phyloP scores from a whole-genome alignment of 148 eudicot genomes.

The Amaranthus palmeri region DNA sequence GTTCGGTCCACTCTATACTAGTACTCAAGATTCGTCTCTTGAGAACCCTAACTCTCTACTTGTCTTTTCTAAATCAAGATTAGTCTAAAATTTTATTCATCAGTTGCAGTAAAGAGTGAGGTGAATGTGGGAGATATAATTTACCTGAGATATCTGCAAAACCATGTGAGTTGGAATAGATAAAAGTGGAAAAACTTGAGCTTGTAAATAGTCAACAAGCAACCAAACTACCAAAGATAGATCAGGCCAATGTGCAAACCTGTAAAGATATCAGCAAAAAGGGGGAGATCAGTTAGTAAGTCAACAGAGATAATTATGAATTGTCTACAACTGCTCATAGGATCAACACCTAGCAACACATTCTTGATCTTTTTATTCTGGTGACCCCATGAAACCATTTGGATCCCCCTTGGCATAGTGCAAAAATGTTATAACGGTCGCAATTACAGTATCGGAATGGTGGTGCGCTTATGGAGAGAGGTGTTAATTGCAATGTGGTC shows the following conservation, averaged over 20 bases:
- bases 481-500: too few relatives aligned
- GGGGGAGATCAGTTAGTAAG: neutral
- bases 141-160: conserved; percentile 12
- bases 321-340: too few relatives aligned
- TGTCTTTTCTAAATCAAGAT: neutral
- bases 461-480: too few relatives aligned
- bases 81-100: conserved; percentile 11
- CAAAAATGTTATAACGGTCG: too few relatives aligned
- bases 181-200: conserved; percentile 2
- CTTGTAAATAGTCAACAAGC: conserved; percentile 3
- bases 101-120: neutral
- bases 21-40: too few relatives aligned
- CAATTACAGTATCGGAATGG: too few relatives aligned
- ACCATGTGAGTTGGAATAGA: conserved; percentile 1
- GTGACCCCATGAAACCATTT: too few relatives aligned
- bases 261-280: neutral
- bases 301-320: neutral
- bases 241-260: conserved; percentile 3
- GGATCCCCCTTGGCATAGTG: too few relatives aligned
- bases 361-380: too few relatives aligned
- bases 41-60: neutral
- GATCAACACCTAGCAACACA: too few relatives aligned
- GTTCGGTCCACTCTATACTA: too few relatives aligned
- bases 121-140: conserved; percentile 2
- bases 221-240: neutral